Evolutionary conservation across 208 protist genomes (phyloP).

Genomic region (Polymyxa betae): DNA sequence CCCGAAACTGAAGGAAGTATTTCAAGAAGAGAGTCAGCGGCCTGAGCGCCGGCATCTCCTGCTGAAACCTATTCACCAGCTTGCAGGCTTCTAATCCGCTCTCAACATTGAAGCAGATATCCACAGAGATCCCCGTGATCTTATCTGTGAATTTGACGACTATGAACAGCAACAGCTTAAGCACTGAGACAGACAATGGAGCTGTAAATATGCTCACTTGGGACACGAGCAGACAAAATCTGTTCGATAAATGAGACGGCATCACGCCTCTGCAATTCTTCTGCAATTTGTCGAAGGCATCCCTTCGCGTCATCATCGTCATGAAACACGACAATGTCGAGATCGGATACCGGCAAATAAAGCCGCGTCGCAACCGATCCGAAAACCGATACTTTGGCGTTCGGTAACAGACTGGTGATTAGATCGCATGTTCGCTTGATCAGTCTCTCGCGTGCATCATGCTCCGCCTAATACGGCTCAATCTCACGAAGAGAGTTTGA

Average conservation of each 20-base stretch:
- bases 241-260: conserved; percentile 49
- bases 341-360: conserved; percentile 62
- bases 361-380: conserved; percentile 62
- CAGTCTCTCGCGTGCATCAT: background rate
- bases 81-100: background rate
- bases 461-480: background rate
- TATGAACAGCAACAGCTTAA: background rate
- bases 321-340: conserved; percentile 59
- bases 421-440: background rate
- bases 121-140: background rate
- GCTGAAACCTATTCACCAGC: background rate
- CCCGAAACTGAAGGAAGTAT: conserved; percentile 57
- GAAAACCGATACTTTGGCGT: conserved; percentile 53
- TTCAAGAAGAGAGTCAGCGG: conserved; percentile 62
- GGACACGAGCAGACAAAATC: conserved; percentile 54
- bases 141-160: conserved; percentile 57
- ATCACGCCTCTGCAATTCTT: background rate
- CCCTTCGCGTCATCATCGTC: background rate
- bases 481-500: background rate
- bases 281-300: background rate
- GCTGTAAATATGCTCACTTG: conserved; percentile 54
- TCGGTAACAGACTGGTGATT: background rate
- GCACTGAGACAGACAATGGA: background rate
- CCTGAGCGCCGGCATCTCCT: conserved; percentile 25
- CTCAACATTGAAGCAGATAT: conserved; percentile 48